Evolutionary conservation across 2,329 filamentous ascomycete genomes (phyloP).

Genomic region (Akanthomyces uredinophilus): DNA sequence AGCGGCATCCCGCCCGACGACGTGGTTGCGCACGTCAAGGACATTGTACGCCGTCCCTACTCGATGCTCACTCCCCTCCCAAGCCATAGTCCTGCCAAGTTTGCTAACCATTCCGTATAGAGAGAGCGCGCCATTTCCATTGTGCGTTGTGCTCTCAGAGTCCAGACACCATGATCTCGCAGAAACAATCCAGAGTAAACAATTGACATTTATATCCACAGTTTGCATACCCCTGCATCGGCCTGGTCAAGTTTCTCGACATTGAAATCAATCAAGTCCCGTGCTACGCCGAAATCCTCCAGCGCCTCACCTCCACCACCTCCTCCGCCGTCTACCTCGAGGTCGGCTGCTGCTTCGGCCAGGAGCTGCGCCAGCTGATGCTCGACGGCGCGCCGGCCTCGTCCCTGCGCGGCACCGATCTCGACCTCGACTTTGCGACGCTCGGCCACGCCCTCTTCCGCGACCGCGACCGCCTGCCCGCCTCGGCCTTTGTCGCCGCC

Average conservation of each 20-base stretch:
- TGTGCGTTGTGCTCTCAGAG: not conserved
- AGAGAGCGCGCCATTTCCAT: not conserved
- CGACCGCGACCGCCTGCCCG: constrained; percentile 19
- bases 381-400: constrained; percentile 21
- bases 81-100: no score
- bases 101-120: not conserved
- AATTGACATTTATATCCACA: not conserved
- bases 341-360: constrained; percentile 26
- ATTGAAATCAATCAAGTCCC: constrained; percentile 12
- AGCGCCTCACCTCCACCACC: constrained; percentile 13
- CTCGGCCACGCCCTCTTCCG: constrained; percentile 25
- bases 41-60: not conserved
- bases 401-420: constrained; percentile 21
- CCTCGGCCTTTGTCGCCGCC: constrained; percentile 20
- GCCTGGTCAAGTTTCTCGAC: constrained; percentile 18
- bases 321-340: constrained; percentile 21
- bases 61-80: no score
- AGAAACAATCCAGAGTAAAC: no score
- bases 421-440: constrained; percentile 20
- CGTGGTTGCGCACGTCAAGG: not conserved
- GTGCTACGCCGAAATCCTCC: constrained; percentile 15
- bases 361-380: constrained; percentile 24
- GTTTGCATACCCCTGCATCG: constrained; percentile 18
- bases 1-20: not conserved
- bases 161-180: no score